Evolutionary conservation across 208 protist species (phyloP).

Genomic region (Leishmania amazonensis): DNA sequence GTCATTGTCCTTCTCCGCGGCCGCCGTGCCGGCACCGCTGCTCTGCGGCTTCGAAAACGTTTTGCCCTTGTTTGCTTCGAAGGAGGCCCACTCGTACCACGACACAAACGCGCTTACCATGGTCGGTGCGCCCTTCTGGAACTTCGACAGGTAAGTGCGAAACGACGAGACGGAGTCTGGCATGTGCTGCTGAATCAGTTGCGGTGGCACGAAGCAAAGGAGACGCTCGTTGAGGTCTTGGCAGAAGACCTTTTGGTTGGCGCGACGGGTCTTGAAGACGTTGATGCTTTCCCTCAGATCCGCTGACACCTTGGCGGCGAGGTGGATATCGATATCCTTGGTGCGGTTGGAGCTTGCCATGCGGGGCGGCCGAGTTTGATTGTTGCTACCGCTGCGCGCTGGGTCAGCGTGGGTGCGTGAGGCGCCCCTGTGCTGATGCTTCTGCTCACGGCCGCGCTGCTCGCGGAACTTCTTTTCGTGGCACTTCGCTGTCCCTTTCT

Average conservation of each 20-base stretch:
- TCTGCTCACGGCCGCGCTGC: conserved; percentile 32
- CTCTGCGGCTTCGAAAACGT: conserved; percentile 26
- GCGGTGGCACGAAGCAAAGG: conserved; percentile 74
- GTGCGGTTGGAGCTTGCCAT: conserved; percentile 47
- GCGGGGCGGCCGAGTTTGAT: background rate
- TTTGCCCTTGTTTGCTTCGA: conserved; percentile 66
- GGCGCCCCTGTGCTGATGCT: conserved; percentile 1
- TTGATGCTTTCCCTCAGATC: conserved; percentile 72
- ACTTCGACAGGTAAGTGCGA: conserved; percentile 76
- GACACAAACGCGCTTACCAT: conserved; percentile 60
- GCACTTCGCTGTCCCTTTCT: conserved; percentile 63
- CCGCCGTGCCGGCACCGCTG: conserved; percentile 1
- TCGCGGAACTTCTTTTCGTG: conserved; percentile 59
- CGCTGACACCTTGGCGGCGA: conserved; percentile 74
- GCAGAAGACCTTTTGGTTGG: conserved; percentile 48
- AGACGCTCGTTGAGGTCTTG: conserved; percentile 57
- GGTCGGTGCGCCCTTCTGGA: conserved; percentile 59
- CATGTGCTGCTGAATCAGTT: conserved; percentile 81
- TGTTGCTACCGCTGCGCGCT: background rate
- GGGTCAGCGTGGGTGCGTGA: background rate
- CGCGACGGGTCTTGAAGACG: conserved; percentile 58
- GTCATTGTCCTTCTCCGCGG: conserved; percentile 18
- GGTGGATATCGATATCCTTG: conserved; percentile 75
- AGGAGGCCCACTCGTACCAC: conserved; percentile 89
- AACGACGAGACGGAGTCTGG: conserved; percentile 62